Percentiles rank a stretch among this genome's conserved stretches.
These are phyloP conservation scores for Entomortierella chlamydospora DNA, from an alignment of 192 early-diverging fungal genomes.

Conservation along the genomic window DNA sequence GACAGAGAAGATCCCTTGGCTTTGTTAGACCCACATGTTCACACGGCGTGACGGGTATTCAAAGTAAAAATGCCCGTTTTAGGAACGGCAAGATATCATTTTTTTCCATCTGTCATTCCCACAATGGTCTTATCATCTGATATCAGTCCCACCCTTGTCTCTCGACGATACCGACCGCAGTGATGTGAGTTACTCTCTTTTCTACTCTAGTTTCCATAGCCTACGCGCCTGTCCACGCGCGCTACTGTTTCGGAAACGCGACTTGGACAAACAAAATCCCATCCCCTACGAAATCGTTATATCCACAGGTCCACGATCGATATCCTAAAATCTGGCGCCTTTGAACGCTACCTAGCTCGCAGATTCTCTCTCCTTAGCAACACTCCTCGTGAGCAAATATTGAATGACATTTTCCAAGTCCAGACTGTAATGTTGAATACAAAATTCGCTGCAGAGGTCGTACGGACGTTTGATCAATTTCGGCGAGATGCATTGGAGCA, in stretches of 20 bases:
- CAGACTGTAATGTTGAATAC: background rate
- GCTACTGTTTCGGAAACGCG: slow-evolving; percentile 50
- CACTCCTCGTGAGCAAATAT: slow-evolving; percentile 33
- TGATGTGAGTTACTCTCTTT: background rate
- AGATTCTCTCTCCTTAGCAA: slow-evolving; percentile 41
- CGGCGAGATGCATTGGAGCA: background rate
- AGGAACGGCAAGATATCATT: no score
- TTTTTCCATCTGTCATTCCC: no score
- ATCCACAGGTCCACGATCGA: slow-evolving; percentile 17
- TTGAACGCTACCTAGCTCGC: slow-evolving; percentile 60
- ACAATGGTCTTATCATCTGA: background rate
- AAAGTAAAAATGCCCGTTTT: no score
- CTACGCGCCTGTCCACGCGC: slow-evolving; percentile 2
- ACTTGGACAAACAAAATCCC: slow-evolving; percentile 37
- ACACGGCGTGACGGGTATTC: no score
- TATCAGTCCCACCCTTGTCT: background rate
- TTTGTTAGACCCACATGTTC: no score
- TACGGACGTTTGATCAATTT: background rate
- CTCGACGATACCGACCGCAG: background rate
- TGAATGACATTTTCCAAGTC: slow-evolving; percentile 34
- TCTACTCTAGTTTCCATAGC: slow-evolving; percentile 19
- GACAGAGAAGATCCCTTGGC: no score
- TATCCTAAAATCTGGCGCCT: slow-evolving; percentile 57
- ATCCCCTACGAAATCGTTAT: slow-evolving; percentile 12
- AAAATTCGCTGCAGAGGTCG: background rate